Evolutionary conservation across 257 asterid species (phyloP), one percentile per base, ranked within the genome.

Genomic region (Solanum corneliomulleri): DNA sequence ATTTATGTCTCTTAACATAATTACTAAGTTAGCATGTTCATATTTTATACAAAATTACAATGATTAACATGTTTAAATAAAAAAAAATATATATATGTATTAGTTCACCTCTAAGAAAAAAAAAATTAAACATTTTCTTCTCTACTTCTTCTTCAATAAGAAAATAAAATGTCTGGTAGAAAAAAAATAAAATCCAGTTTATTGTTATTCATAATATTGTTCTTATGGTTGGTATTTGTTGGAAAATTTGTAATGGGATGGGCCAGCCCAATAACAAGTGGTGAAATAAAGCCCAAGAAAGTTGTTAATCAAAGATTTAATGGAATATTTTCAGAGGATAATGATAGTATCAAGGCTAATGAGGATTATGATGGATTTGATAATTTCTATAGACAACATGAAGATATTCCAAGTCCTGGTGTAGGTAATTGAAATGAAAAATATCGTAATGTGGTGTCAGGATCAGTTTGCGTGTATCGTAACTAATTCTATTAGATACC

Each of bases 361-460:
- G 87, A 47, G 21, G 44, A 56, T 9, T n/a, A 58, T 74, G 88
- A 75, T 18, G 44, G n/a, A 10, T 83, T 16, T 18, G 83, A 75
- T 71, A 76, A 87, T 87, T 87, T 62, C 41, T 87, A 60, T 31
- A 87, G 88, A 62, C 83, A 68, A 64, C 88, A 87, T 41, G 88
- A 80, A 87, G 88, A 87, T 78, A 70, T 87, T 80, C 86, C 88
- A 15, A 87, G 88, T 11, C 88, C 86, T 60, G 88, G 88, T 35
- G 58, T 87, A 64, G 88, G 88, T 41, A 56, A 80, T 44, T 86
- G 68, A 86, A 74, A 39, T 10, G 15, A 85, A 6, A 25, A 25
- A 47, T 11, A 39, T 2, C 11, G 7, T 35, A 20, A 4, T 5
- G 3, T 72, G 5, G 9, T 72, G 2, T 35, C 13, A 3, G 13